A percentile compares a stretch with the other conserved stretches of the same genome.
phyloP scores from a whole-genome alignment of 139 green algal species.

The Chlorella vulgaris region DNA sequence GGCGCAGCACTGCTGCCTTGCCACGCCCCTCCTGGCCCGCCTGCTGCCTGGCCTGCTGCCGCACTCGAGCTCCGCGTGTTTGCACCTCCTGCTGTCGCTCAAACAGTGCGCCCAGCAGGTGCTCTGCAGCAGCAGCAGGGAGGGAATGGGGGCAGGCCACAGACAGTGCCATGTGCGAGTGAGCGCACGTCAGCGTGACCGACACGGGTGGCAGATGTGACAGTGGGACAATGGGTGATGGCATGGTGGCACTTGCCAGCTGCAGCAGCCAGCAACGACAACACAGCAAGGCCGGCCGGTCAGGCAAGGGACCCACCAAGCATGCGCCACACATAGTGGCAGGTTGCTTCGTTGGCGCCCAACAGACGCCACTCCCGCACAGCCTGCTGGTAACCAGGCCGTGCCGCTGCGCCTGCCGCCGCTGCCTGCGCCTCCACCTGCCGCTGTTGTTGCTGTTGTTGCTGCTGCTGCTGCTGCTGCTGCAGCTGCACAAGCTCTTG shows the following conservation, averaged over 20 bases:
- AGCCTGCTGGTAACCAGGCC: neutral
- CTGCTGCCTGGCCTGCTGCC: neutral
- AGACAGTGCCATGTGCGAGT: too few relatives aligned
- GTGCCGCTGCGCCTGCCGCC: neutral
- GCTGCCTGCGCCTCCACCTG: neutral
- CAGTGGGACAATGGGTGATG: too few relatives aligned
- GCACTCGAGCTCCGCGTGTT: neutral
- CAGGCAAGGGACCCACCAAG: slow-evolving; percentile 2
- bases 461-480: neutral
- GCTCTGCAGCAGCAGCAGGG: neutral
- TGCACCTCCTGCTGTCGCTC: neutral
- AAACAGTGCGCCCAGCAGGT: neutral
- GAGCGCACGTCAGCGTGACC: too few relatives aligned
- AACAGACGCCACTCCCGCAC: neutral
- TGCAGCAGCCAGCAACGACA: neutral
- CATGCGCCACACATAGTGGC: slow-evolving; percentile 14
- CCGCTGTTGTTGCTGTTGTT: neutral
- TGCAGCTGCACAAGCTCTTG: neutral
- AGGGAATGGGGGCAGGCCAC: too few relatives aligned
- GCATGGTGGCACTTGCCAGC: too few relatives aligned
- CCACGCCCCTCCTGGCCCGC: neutral
- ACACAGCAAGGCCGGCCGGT: too few relatives aligned
- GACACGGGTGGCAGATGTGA: too few relatives aligned
- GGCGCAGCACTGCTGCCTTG: neutral
- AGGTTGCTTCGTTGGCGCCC: slow-evolving; percentile 1